Base-by-base conservation (phyloP, 1,139 yeast species). In the Pichia sp. region DNA sequence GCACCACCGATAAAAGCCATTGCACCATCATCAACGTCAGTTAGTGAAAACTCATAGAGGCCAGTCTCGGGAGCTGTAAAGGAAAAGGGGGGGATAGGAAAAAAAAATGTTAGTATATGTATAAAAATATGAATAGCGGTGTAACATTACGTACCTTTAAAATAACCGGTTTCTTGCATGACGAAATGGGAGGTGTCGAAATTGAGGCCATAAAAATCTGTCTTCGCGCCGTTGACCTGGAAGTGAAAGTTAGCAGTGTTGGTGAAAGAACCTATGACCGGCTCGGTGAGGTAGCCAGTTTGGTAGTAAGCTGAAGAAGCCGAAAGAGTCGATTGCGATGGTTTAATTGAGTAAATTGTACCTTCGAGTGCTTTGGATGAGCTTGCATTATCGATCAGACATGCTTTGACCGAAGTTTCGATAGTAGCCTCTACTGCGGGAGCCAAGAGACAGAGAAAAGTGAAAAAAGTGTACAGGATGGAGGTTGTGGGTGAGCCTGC, bases 1-100 rank as follows among this genome's bases (percentile, higher is more conserved):
- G 40, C 43, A 25, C 38, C 41, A 23, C 59, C 60, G 28, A 58
- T 30, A 17, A 42, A 44, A 3, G 54, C 42, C 40, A 46, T 40
- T 2, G 49, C 53, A n/a, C 51, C 46, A 46, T 58, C 60, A 43
- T 58, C 61, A 25, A 46, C 48, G 5, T 28, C 8, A 7, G 31
- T 17, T 5, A 54, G 28, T 8, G 35, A 18, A 23, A 58, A 46
- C 5, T 48, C 45, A 36, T 56, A 56, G 5, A 43, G 28, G 36
- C 62, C 62, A 15, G 53, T 23, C 3, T 21, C 15, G 18, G 28
- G 19, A 5, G 36, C 36, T 34, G 20, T 17, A 14, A 24, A 6
- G 23, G 19, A 19, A 32, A 5, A 18, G 26, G 26, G 26, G 26
- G 26, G 26, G 26, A 12, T n/a, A n/a, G n/a, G n/a, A n/a, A n/a